phyloP scores from a whole-genome alignment of 2,329 filamentous ascomycete species.

The Pseudogymnoascus sp. region DNA sequence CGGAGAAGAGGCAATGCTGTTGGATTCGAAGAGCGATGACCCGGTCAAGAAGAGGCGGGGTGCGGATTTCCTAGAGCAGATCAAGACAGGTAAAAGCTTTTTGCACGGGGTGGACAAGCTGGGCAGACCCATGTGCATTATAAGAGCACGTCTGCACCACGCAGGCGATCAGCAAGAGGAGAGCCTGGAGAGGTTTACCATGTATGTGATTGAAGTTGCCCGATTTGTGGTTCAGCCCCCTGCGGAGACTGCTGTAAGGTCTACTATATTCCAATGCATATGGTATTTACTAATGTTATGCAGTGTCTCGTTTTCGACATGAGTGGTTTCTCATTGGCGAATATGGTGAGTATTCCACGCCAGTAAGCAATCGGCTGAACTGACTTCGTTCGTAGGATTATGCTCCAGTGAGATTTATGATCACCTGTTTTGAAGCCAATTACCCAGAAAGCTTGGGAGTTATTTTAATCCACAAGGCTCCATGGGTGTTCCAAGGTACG shows the following conservation, averaged over 20 bases:
- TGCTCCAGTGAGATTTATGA: slow-evolving; percentile 96
- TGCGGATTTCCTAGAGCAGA: slow-evolving; percentile 72
- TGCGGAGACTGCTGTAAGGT: slow-evolving; percentile 81
- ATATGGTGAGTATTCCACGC: slow-evolving; percentile 59
- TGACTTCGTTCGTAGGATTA: slow-evolving; percentile 57
- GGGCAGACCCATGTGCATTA: slow-evolving; percentile 78
- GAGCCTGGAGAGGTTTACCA: slow-evolving; percentile 79
- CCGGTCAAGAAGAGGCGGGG: slow-evolving; percentile 56
- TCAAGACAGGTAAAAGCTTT: slow-evolving; percentile 87
- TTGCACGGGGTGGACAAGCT: slow-evolving; percentile 79
- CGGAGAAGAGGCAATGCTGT: slow-evolving; percentile 61
- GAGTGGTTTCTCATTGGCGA: slow-evolving; percentile 85
- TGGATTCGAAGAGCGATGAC: slow-evolving; percentile 49
- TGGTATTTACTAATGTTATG: slow-evolving; percentile 8
- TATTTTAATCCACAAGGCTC: slow-evolving; percentile 89
- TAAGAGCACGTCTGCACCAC: slow-evolving; percentile 73
- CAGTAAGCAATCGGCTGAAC: background rate
- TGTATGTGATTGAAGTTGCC: slow-evolving; percentile 92
- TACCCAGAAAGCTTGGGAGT: slow-evolving; percentile 88
- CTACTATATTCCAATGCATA: background rate
- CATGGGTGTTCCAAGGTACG: slow-evolving; percentile 89
- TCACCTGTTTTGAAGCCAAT: slow-evolving; percentile 98
- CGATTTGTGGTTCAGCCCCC: slow-evolving; percentile 71
- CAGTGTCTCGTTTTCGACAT: slow-evolving; percentile 93
- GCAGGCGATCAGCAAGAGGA: slow-evolving; percentile 75